Percentiles rank a stretch among this genome's conserved stretches.
Conservation (phyloP, 176 grass and related monocot species). For the Puccinellia tenuiflora region DNA sequence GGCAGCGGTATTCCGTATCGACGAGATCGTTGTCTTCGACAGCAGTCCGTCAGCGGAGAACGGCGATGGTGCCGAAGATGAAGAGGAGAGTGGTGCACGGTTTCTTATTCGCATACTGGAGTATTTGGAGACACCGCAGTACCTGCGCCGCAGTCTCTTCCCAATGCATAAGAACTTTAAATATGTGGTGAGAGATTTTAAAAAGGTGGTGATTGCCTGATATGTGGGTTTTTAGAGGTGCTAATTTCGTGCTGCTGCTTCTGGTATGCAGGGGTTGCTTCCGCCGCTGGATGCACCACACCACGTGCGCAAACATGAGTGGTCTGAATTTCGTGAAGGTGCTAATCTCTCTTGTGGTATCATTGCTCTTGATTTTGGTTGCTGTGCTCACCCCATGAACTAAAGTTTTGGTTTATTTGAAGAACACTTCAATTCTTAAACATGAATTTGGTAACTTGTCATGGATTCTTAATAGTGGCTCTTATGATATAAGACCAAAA, state of each 20-base stretch:
- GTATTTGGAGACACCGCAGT: constrained; percentile 91
- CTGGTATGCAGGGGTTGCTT: constrained; percentile 66
- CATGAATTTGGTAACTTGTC: neutral
- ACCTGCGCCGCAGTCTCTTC: constrained; percentile 78
- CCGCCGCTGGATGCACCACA: constrained; percentile 92
- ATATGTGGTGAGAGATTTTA: constrained; percentile 67
- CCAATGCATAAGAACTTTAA: constrained; percentile 90
- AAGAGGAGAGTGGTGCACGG: constrained; percentile 58
- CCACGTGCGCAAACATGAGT: constrained; percentile 89
- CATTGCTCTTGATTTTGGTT: neutral
- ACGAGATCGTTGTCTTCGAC: constrained; percentile 94
- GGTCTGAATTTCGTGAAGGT: constrained; percentile 95
- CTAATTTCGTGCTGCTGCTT: constrained; percentile 2
- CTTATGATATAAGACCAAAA: neutral
- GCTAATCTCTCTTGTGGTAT: neutral
- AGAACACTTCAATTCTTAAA: neutral
- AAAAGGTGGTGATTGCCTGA: constrained; percentile 11
- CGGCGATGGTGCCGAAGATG: constrained; percentile 10
- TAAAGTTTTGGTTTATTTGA: neutral
- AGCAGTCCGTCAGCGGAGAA: constrained; percentile 13
- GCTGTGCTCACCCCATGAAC: neutral
- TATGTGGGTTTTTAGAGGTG: neutral
- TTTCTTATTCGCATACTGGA: constrained; percentile 79
- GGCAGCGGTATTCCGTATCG: constrained; percentile 71
- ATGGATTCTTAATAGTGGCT: neutral